A percentile compares a stretch with the other conserved stretches of the same genome.
These are phyloP conservation scores for Phoma herbarum DNA, from an alignment of 2,329 filamentous ascomycete species.

Conservation along the genomic window DNA sequence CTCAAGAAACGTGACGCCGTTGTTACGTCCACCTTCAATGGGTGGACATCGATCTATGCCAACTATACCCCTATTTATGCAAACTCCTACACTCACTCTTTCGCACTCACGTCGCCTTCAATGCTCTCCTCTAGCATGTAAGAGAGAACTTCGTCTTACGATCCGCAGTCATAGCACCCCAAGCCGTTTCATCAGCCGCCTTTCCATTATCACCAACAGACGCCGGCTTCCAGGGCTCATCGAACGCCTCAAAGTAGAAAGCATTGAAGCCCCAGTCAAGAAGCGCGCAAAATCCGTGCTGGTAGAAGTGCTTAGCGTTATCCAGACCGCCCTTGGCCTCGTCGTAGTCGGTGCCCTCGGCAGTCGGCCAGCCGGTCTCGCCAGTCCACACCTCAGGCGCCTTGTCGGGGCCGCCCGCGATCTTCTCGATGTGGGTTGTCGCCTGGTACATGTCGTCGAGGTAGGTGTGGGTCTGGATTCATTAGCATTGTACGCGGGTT, in stretches of 20 bases:
- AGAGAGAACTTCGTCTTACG: constrained; percentile 66
- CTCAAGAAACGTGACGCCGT: no score
- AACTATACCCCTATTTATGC: no score
- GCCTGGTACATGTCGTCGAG: constrained; percentile 73
- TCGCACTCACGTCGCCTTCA: not conserved
- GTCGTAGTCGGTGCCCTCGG: constrained; percentile 68
- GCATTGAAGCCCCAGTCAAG: constrained; percentile 72
- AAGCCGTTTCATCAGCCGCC: constrained; percentile 70
- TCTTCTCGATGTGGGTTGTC: constrained; percentile 67
- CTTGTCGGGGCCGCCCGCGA: constrained; percentile 62
- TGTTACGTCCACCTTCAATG: no score
- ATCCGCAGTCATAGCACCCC: constrained; percentile 72
- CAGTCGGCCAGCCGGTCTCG: constrained; percentile 35
- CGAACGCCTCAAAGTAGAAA: constrained; percentile 78
- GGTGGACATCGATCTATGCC: no score
- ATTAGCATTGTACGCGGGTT: not conserved
- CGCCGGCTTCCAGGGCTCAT: constrained; percentile 75
- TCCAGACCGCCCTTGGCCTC: constrained; percentile 66
- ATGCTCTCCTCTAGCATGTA: constrained; percentile 51
- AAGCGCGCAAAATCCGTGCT: constrained; percentile 69
- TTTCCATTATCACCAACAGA: constrained; percentile 70
- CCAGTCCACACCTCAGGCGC: constrained; percentile 65
- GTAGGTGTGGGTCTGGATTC: constrained; percentile 62
- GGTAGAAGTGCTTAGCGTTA: constrained; percentile 69
- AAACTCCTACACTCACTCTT: not conserved